Evolutionary conservation across 768 basidiomycete species (phyloP).

Genomic region (Kwoniella sp.): DNA sequence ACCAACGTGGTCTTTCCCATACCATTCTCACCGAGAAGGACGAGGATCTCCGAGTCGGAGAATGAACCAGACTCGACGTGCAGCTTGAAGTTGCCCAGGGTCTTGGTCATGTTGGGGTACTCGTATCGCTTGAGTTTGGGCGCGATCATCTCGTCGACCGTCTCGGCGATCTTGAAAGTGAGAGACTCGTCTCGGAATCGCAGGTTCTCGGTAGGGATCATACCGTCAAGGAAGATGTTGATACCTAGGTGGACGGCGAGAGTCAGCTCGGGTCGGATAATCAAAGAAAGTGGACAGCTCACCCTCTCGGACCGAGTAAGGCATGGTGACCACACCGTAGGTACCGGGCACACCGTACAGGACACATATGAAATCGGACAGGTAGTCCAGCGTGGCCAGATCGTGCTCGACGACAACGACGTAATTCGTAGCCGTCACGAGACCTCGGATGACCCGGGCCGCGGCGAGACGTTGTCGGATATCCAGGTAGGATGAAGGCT

Average conservation of each 20-base stretch:
- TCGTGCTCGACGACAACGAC: constrained; percentile 99
- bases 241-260: constrained; percentile 62
- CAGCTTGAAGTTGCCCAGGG: constrained; percentile 89
- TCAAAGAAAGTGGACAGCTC: constrained; percentile 27
- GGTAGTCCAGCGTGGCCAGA: constrained; percentile 93
- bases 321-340: constrained; percentile 90
- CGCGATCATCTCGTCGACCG: constrained; percentile 78
- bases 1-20: constrained; percentile 99
- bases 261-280: not conserved
- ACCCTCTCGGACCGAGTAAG: constrained; percentile 96
- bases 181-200: constrained; percentile 95
- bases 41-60: constrained; percentile 99
- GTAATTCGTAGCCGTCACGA: constrained; percentile 78
- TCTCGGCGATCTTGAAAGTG: constrained; percentile 96
- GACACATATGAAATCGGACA: constrained; percentile 97
- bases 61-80: constrained; percentile 84
- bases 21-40: constrained; percentile 98
- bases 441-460: constrained; percentile 85
- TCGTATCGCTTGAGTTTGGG: constrained; percentile 85
- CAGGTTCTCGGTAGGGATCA: constrained; percentile 96
- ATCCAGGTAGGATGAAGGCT: constrained; percentile 97
- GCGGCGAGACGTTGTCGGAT: constrained; percentile 91
- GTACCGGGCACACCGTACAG: constrained; percentile 69
- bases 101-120: constrained; percentile 96
- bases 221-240: constrained; percentile 98